These are phyloP conservation scores for Chytriomyces sp. DNA, from an alignment of 192 early-diverging fungal species.

Conservation along the genomic window DNA sequence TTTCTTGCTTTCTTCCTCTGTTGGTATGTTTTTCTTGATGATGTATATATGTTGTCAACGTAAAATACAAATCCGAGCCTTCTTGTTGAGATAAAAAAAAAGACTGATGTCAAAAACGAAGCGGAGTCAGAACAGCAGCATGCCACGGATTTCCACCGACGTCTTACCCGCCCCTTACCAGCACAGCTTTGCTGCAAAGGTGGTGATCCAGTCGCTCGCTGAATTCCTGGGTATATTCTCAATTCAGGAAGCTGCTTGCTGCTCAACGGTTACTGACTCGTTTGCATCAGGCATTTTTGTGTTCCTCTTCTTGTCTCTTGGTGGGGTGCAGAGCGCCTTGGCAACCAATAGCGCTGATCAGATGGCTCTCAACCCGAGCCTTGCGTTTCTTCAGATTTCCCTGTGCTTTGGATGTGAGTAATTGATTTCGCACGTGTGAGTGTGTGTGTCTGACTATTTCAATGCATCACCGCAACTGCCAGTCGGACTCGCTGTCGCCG, in stretches of 20 bases:
- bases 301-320: conserved; percentile 42
- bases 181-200: background rate
- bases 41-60: too few relatives aligned
- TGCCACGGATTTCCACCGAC: too few relatives aligned
- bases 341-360: conserved; percentile 4
- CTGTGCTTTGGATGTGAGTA: conserved; percentile 48
- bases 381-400: conserved; percentile 37
- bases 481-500: conserved; percentile 40
- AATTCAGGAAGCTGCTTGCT: background rate
- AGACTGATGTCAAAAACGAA: too few relatives aligned
- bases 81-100: too few relatives aligned
- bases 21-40: too few relatives aligned
- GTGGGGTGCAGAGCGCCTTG: conserved; percentile 33
- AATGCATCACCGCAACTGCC: background rate
- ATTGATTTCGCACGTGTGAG: background rate
- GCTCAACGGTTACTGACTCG: background rate
- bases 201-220: conserved; percentile 10
- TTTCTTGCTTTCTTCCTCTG: too few relatives aligned
- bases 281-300: conserved; percentile 32
- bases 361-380: conserved; percentile 1
- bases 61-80: too few relatives aligned
- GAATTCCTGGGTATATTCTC: conserved; percentile 15
- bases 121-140: too few relatives aligned
- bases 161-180: too few relatives aligned
- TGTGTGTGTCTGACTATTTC: background rate